Base-by-base conservation (phyloP, 2,329 filamentous ascomycete species). In the Neophaeococcomyces mojaviensis region DNA sequence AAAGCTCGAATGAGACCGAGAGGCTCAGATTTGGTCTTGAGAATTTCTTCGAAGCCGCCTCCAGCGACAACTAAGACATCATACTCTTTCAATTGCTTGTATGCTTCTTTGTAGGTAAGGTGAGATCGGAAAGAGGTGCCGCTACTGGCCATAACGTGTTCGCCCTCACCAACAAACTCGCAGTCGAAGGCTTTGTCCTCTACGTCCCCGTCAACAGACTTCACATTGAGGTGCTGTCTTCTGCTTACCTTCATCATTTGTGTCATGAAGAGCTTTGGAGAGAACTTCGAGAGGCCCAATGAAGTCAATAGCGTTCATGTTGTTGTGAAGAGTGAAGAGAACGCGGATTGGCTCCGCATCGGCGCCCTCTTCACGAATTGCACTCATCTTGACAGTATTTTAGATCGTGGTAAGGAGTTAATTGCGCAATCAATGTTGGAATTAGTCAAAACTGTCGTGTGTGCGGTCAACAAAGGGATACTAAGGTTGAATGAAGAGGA, bases 31-130 rank as follows among this genome's bases (percentile, higher is more conserved):
- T 53, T 46, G n/a, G 49, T 37, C 66, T 86, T 80, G 61, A 89
- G 67, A 52, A 88, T 65, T 22, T 82, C 76, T 49, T 70, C 49
- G 8, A 51, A 69, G 61, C 79, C 76, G 61, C 87, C 86, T 59
- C 87, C 87, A 22, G 88, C 75, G 54, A 94, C 70, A 64, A 92
- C 74, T 56, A 94, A 74, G 52, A 92, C 74, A 64, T 94, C 87
- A 63, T 85, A 89, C 54, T 88, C 83, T 55, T 81, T 71, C 39
- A 88, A 77, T 55, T 70, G 68, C 49, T 86, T 78, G 66, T 87
- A 76, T 51, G 86, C 86, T 61, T 90, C 85, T 61, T 85, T 84
- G 73, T 78, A 88, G 62, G 80, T 74, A 64, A 89, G 81, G 66
- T 92, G 82, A 51, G 84, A 80, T 59, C 78, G 78, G 64, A 92